phyloP scores from a whole-genome alignment of 306 rosid genomes.

The Cicer arietinum region DNA sequence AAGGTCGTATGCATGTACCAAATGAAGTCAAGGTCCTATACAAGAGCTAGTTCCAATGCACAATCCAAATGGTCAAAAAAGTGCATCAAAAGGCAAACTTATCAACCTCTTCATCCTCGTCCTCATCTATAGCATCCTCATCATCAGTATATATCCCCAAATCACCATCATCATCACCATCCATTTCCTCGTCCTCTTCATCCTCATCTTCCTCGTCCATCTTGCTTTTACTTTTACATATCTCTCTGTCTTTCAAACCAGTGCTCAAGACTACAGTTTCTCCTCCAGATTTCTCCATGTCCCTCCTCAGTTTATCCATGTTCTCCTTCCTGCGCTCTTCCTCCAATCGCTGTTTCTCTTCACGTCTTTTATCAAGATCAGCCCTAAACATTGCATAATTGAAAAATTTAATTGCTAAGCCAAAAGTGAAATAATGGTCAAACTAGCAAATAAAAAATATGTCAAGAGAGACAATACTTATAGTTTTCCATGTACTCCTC shows the following conservation, averaged over 20 bases:
- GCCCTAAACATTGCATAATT: slow-evolving; percentile 53
- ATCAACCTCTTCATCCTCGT: slow-evolving; percentile 28
- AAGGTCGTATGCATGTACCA: slow-evolving; percentile 31
- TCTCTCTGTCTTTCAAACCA: slow-evolving; percentile 65
- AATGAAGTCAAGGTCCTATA: slow-evolving; percentile 27
- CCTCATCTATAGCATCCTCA: slow-evolving; percentile 16
- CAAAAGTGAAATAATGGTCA: not conserved
- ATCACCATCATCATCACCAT: not conserved
- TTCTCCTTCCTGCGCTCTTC: slow-evolving; percentile 74
- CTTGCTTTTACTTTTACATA: slow-evolving; percentile 49
- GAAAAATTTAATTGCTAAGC: slow-evolving; percentile 21
- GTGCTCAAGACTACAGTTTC: slow-evolving; percentile 65
- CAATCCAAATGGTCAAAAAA: not conserved
- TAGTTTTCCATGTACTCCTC: slow-evolving; percentile 39
- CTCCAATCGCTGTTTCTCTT: slow-evolving; percentile 78
- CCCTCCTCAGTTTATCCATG: slow-evolving; percentile 33
- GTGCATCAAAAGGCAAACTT: slow-evolving; percentile 25
- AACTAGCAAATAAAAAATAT: not conserved
- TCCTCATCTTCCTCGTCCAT: slow-evolving; percentile 12
- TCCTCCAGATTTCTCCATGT: slow-evolving; percentile 35
- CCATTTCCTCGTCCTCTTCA: slow-evolving; percentile 34
- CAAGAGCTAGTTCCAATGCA: slow-evolving; percentile 15
- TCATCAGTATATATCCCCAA: slow-evolving; percentile 4
- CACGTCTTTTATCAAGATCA: slow-evolving; percentile 83
- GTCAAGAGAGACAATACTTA: slow-evolving; percentile 11